phyloP scores from a whole-genome alignment of 176 grass and related monocot species.

The Oryza punctata region DNA sequence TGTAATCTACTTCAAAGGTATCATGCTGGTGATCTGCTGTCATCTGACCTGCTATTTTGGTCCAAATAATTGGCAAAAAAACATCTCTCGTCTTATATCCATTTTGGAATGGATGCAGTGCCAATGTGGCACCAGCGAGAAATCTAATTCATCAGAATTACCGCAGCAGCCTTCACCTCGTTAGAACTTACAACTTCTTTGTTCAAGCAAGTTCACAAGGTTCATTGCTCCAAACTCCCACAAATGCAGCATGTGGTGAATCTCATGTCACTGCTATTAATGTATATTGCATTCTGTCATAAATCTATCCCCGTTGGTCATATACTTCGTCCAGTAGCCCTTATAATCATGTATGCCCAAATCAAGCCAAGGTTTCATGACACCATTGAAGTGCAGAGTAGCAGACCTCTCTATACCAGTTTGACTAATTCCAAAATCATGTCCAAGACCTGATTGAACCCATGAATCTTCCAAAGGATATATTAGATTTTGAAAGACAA shows the following conservation, averaged over 20 bases:
- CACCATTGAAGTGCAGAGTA: conserved; percentile 69
- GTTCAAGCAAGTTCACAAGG: conserved; percentile 16
- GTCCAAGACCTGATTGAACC: conserved; percentile 63
- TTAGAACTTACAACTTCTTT: neutral
- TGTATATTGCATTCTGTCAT: conserved; percentile 75
- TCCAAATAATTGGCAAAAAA: neutral
- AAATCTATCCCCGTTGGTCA: conserved; percentile 54
- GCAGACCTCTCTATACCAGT: conserved; percentile 40
- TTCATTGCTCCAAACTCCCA: neutral
- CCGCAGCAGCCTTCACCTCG: neutral
- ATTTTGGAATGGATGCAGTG: neutral
- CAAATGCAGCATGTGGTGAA: neutral
- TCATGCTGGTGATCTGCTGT: neutral
- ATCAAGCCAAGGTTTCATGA: conserved; percentile 88
- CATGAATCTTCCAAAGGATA: conserved; percentile 59
- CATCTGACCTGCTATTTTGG: neutral
- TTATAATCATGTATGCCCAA: conserved; percentile 61
- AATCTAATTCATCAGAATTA: neutral
- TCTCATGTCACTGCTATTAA: conserved; percentile 23
- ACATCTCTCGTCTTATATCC: neutral
- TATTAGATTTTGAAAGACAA: conserved; percentile 72
- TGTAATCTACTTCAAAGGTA: neutral
- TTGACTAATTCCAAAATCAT: conserved; percentile 52
- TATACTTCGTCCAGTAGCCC: conserved; percentile 62
- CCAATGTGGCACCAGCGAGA: no score